Evolutionary conservation across 78 protist genomes (phyloP), one percentile per base, ranked within the genome.

Genomic region (Dictyostelium firmibasis): DNA sequence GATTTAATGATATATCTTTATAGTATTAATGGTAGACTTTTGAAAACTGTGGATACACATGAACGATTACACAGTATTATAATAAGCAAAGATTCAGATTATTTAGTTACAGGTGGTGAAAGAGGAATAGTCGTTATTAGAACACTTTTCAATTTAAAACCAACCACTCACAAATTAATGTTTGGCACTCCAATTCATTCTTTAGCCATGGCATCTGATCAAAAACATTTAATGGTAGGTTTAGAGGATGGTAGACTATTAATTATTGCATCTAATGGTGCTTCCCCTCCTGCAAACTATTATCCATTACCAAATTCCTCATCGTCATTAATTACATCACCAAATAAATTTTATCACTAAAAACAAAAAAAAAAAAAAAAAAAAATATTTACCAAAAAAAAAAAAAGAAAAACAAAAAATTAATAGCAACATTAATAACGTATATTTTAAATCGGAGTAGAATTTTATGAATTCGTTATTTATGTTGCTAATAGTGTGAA

Each of bases 91-190:
- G 88, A 85, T 47, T 85, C 94, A 29, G 92, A 81, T 38, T 91
- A 82, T 81, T 62, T 96, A 29, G 69, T 96, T 13, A 85, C 96
- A 14, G 97, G 97, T 33, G 97, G 96, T 53, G 91, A 86, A 16
- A 85, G 43, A 44, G 91, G 92, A 14, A 75, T 72, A 43, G 82
- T 92, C 13, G 84, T 83, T 25, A 29, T 92, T 25, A 76, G 96
- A 74, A 79, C 91, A 3, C 62, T 92, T 14, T 83, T 78, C 84
- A 92, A 84, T 85, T 81, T 92, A 11, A 62, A 83, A 72, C 41
- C 38, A 33, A 83, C 91, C 14, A 29, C 13, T 47, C 86, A 92
- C 25, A 92, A 81, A 74, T 16, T 92, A 20, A 38, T 43, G 33
- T 84, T 92, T 69, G 89, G 67, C 10, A 43, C 81, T 62, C 87